Evolutionary conservation across 2,329 filamentous ascomycete species (phyloP).

Genomic region (Aspergillus ruber): DNA sequence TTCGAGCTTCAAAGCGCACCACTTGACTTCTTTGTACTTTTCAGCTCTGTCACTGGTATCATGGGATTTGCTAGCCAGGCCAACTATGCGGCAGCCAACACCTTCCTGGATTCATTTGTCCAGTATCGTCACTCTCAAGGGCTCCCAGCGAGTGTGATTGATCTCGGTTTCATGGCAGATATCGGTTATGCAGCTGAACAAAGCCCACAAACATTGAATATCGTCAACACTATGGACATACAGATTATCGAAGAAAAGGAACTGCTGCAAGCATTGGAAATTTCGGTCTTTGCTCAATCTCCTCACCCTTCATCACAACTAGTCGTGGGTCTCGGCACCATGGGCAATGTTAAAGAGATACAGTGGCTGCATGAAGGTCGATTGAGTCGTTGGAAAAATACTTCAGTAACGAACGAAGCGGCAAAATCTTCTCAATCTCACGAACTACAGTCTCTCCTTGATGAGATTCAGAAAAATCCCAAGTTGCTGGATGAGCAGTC

Average conservation of each 20-base stretch:
- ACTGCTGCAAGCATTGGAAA: constrained; percentile 5
- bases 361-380: constrained; percentile 2
- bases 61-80: constrained; percentile 24
- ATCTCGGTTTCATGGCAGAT: constrained; percentile 10
- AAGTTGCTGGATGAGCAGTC: constrained; percentile 5
- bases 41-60: constrained; percentile 30
- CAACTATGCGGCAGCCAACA: constrained; percentile 33
- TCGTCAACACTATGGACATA: constrained; percentile 9
- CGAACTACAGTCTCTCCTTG: constrained; percentile 3
- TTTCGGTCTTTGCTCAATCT: background rate
- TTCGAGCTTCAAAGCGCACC: background rate
- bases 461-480: constrained; percentile 4
- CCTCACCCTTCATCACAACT: constrained; percentile 2
- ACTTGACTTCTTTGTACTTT: constrained; percentile 41
- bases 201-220: constrained; percentile 10
- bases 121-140: constrained; percentile 13
- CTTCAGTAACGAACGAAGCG: background rate
- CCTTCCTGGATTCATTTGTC: constrained; percentile 26
- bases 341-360: background rate
- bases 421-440: background rate
- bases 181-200: constrained; percentile 8
- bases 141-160: constrained; percentile 10
- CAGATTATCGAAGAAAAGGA: constrained; percentile 4
- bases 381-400: constrained; percentile 6
- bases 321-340: constrained; percentile 1